phyloP scores from a whole-genome alignment of 2,329 filamentous ascomycete species.

The Penicillium sp. region DNA sequence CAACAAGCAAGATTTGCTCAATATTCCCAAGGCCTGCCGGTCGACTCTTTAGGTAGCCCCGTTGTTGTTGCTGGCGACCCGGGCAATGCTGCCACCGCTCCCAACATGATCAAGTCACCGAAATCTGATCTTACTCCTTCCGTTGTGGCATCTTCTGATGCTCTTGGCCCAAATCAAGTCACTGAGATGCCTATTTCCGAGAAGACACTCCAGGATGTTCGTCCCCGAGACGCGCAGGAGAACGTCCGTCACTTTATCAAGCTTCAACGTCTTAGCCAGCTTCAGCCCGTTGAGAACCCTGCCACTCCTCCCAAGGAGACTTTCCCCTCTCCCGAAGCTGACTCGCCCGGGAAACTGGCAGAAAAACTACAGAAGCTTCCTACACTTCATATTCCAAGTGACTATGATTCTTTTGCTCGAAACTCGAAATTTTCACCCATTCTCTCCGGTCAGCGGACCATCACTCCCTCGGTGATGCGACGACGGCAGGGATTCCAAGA shows the following conservation, averaged over 20 bases:
- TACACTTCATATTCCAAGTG: constrained; percentile 55
- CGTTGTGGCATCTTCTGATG: constrained; percentile 85
- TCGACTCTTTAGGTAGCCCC: constrained; percentile 64
- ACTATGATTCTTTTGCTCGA: constrained; percentile 27
- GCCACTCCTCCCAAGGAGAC: constrained; percentile 57
- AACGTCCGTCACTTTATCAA: constrained; percentile 88
- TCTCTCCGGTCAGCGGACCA: constrained; percentile 29
- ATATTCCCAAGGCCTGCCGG: constrained; percentile 73
- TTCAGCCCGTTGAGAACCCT: constrained; percentile 48
- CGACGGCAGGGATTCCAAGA: constrained; percentile 8
- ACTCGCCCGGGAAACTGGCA: constrained; percentile 20
- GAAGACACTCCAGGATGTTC: constrained; percentile 66
- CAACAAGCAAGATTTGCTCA: constrained; percentile 74
- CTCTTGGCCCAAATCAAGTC: constrained; percentile 69
- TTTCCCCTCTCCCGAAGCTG: constrained; percentile 6
- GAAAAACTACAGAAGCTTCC: constrained; percentile 56
- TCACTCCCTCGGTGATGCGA: constrained; percentile 28
- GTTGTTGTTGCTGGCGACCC: constrained; percentile 77
- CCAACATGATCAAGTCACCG: constrained; percentile 58
- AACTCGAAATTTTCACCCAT: constrained; percentile 19
- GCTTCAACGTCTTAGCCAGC: constrained; percentile 64
- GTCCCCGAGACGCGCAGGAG: constrained; percentile 79
- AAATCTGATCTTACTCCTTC: constrained; percentile 75
- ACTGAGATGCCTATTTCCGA: constrained; percentile 69
- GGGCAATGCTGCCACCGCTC: constrained; percentile 67